phyloP scores from a whole-genome alignment of 495 filamentous ascomycete genomes.

The Venustampulla echinocandica region DNA sequence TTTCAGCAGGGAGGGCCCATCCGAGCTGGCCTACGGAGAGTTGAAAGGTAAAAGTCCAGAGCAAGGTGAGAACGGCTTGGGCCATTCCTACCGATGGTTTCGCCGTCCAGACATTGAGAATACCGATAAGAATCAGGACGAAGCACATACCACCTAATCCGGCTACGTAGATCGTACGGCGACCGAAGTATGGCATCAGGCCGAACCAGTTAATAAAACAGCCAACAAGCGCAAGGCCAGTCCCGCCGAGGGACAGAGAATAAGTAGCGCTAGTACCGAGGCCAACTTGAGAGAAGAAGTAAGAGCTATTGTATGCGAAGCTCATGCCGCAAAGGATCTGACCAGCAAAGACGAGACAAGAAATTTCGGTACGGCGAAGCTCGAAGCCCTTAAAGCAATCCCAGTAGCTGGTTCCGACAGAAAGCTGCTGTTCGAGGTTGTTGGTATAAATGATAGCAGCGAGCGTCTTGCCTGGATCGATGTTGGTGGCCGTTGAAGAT shows the following conservation, averaged over 20 bases:
- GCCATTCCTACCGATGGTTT: too few relatives aligned
- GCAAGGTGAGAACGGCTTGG: too few relatives aligned
- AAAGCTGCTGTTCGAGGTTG: constrained; percentile 48
- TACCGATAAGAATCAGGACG: constrained; percentile 1
- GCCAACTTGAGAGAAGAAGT: constrained; percentile 10
- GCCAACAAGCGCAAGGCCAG: constrained; percentile 3
- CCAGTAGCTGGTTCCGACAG: constrained; percentile 47
- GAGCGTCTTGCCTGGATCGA: constrained; percentile 34
- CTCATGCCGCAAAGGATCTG: constrained; percentile 54
- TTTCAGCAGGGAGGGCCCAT: too few relatives aligned
- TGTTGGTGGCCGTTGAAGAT: constrained; percentile 31
- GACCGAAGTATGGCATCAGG: background rate
- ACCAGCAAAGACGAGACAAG: constrained; percentile 58
- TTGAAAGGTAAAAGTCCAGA: too few relatives aligned
- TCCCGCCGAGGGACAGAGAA: constrained; percentile 3
- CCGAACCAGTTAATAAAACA: constrained; percentile 5
- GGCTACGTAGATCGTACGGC: too few relatives aligned
- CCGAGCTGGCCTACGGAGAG: too few relatives aligned
- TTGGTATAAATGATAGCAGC: constrained; percentile 50
- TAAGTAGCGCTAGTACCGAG: constrained; percentile 3
- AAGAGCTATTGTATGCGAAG: constrained; percentile 8
- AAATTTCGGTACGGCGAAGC: constrained; percentile 59
- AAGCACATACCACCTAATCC: too few relatives aligned
- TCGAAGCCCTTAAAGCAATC: constrained; percentile 63
- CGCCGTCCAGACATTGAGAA: background rate